These are phyloP conservation scores for Coemansia sp. DNA, from an alignment of 192 early-diverging fungal genomes.

Conservation along the genomic window DNA sequence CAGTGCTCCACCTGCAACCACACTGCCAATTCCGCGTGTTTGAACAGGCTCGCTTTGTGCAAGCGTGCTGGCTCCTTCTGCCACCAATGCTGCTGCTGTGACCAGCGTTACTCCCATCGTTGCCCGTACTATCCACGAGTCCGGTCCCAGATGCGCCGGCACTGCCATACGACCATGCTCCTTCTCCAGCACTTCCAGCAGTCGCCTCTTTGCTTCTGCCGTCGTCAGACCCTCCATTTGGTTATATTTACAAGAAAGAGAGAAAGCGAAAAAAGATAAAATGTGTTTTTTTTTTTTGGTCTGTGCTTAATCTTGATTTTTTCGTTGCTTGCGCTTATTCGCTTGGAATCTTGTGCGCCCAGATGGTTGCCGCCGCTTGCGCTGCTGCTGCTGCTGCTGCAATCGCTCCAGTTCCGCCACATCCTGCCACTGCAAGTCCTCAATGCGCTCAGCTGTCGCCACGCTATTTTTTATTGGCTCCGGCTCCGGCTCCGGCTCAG, in stretches of 20 bases:
- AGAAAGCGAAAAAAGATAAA: conserved; percentile 1
- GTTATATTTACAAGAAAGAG: conserved; percentile 1
- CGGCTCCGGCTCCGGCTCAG: neutral
- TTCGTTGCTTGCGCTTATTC: neutral
- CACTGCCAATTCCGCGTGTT: conserved; percentile 25
- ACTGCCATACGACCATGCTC: conserved; percentile 20
- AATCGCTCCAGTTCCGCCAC: conserved; percentile 11
- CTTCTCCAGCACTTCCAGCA: conserved; percentile 23
- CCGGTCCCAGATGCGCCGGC: conserved; percentile 27
- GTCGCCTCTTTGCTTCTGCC: conserved; percentile 17
- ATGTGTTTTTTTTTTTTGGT: neutral
- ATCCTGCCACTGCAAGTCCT: conserved; percentile 26
- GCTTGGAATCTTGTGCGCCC: no score
- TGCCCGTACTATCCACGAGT: conserved; percentile 9
- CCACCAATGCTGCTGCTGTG: conserved; percentile 10
- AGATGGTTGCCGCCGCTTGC: neutral
- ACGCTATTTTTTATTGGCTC: conserved; percentile 9
- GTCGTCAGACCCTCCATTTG: conserved; percentile 25
- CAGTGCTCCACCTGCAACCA: conserved; percentile 29
- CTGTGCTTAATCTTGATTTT: neutral
- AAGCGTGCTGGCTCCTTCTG: conserved; percentile 26
- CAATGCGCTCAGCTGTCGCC: conserved; percentile 27
- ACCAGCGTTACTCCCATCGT: conserved; percentile 9
- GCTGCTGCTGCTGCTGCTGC: neutral
- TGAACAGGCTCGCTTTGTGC: conserved; percentile 22